Evolutionary conservation across 768 basidiomycete species (phyloP).

Genomic region (Gautieria morchelliformis): DNA sequence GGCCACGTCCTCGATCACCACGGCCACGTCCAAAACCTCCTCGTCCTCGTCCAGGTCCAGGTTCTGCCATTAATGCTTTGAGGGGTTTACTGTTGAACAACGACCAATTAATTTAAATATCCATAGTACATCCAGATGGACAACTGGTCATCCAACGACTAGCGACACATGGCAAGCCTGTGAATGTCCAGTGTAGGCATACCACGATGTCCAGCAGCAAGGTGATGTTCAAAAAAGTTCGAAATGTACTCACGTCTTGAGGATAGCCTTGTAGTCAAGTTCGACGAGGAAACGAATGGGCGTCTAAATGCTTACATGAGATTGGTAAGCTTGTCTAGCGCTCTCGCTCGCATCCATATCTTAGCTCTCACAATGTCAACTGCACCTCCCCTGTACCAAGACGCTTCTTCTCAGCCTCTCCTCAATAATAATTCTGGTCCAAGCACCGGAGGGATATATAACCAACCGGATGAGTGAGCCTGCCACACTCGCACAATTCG

Average conservation of each 20-base stretch:
- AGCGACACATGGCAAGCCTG: neutral
- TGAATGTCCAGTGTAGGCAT: neutral
- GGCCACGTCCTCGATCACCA: constrained; percentile 47
- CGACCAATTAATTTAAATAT: neutral
- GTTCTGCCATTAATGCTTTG: constrained; percentile 61
- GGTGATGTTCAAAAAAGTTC: neutral
- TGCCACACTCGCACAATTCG: neutral
- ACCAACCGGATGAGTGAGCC: constrained; percentile 48
- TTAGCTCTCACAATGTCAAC: neutral
- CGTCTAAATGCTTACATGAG: neutral
- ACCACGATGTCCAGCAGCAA: neutral
- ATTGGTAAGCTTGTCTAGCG: neutral
- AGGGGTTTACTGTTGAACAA: neutral
- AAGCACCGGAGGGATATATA: constrained; percentile 46
- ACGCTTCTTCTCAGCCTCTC: constrained; percentile 48
- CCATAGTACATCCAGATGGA: constrained; percentile 1
- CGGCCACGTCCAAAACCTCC: constrained; percentile 87
- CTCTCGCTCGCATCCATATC: neutral
- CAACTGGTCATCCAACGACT: neutral
- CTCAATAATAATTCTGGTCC: constrained; percentile 34
- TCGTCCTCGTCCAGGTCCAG: constrained; percentile 84
- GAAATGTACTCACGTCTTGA: constrained; percentile 3
- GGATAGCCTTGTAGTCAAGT: neutral
- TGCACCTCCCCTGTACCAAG: constrained; percentile 32
- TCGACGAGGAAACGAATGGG: neutral